Base-by-base conservation (phyloP, 140 eudicot species). In the Stevia rebaudiana region DNA sequence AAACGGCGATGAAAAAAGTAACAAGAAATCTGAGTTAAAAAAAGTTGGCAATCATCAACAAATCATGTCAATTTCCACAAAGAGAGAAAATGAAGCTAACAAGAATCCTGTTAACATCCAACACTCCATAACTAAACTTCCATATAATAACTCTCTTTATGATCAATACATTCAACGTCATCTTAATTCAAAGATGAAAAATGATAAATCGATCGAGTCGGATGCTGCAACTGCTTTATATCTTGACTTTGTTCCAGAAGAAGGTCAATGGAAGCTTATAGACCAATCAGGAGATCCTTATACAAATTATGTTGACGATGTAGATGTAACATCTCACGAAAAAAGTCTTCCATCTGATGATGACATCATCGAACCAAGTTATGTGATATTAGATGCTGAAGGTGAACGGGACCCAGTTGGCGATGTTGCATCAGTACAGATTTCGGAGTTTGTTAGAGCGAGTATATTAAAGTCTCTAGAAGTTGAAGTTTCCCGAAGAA, bases 201-300 rank as follows among this genome's bases (percentile, higher is more conserved):
- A 49, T 54, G 62, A 68, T 21, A 69, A 74, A 58, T 37, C 61
- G 57, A 53, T 63, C 49, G 74, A 79, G 57, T 53, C 70, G 46
- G 88, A 83, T 74, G 59, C 78, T 42, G 65, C 74, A 15, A 41
- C 80, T 65, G 71, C 82, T 41, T 67, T 88, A 36, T 75, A 64
- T 76, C 83, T 92, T 46, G 90, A 85, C 71, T 79, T 81, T 69
- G 72, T 74, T 63, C 96, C 92, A 57, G 95, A 88, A 76, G 95
- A 83, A 73, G 90, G 89, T 37, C 79, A 78, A 65, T 85, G 86
- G 94, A 80, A 81, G 76, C 86, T 88, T 64, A 53, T 76, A 66
- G 87, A 83, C 3, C 79, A 84, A 72, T 54, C 87, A 22, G 86
- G 68, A 50, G 58, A 73, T 66, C 30, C n/a, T n/a, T n/a, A 15